Evolutionary conservation across 768 basidiomycete species (phyloP), one percentile per base, ranked within the genome.

Genomic region (Pisolithus microcarpus): DNA sequence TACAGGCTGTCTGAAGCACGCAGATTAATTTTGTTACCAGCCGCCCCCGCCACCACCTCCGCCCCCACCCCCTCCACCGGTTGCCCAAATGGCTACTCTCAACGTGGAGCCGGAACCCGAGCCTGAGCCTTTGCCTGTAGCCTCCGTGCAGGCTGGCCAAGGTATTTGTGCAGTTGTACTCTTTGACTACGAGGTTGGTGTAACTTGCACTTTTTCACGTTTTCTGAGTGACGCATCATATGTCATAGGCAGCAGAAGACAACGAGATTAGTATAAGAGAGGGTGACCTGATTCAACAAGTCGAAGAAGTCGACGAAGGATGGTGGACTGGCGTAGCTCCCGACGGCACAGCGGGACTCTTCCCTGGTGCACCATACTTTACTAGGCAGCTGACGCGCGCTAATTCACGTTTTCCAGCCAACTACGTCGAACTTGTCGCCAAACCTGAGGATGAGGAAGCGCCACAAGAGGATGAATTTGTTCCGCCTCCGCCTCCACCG

Each of bases 281-380:
- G 65, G 90, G 91, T 42, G 90, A 94, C 61, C 67, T 83, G 34
- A 81, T 96, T 45, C 81, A 85, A 50, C 79, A 87, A 56, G 81
- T 95, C 43, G 88, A 92, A 66, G 82, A 89, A 66, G 67, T 90
- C 15, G 90, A 86, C 57, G 87, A 90, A 58, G 88, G 89, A 6
- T 98, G 94, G 94, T 96, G 93, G 94, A 78, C 74, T 52, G 94
- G 91, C 19, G 72, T 81, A 45, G 84, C 82, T 28, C 69, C 74
- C 38, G 77, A 73, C 21, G 91, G 91, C 5, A 84, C 86, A 71
- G 73, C 68, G 6, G 94, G 93, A 7, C 66, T 94, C 30, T 96
- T 95, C 81, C 93, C 92, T 52, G 78, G 87, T 90, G 57, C 21
- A 77, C 23, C 31, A n/a, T 26, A 7, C 43, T 28, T 46, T 30